Conservation (phyloP, 2,329 filamentous ascomycete species). For the Sporothrix schenckii region DNA sequence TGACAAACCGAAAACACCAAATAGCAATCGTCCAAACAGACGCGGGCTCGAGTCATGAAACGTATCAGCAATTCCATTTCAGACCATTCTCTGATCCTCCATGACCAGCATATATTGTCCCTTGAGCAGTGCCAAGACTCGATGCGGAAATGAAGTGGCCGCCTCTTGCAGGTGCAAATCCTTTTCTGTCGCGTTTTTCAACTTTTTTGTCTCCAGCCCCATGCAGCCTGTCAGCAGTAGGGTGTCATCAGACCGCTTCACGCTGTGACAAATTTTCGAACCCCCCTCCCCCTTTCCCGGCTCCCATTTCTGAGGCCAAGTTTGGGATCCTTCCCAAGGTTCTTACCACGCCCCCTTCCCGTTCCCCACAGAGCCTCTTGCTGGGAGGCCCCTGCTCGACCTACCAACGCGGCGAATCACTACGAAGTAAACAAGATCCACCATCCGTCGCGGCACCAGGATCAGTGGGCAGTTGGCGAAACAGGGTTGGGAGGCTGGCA, state of each 20-base stretch:
- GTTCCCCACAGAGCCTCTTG: not conserved
- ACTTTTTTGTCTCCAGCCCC: conserved; percentile 2
- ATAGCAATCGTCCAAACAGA: too few relatives aligned
- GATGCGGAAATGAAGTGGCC: conserved; percentile 21
- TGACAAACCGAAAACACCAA: too few relatives aligned
- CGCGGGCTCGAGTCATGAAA: too few relatives aligned
- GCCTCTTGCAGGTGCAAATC: conserved; percentile 16
- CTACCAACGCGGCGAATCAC: conserved; percentile 7
- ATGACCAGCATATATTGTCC: not conserved
- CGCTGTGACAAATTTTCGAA: not conserved
- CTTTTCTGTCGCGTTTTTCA: not conserved
- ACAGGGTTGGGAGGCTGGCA: conserved; percentile 4
- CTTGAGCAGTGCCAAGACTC: not conserved
- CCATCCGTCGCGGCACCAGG: not conserved
- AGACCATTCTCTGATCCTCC: too few relatives aligned
- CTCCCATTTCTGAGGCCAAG: not conserved
- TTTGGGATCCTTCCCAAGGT: not conserved
- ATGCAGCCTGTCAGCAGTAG: conserved; percentile 14
- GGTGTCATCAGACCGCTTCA: not conserved
- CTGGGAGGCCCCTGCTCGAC: not conserved
- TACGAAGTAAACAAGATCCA: conserved; percentile 19
- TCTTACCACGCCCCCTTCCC: not conserved
- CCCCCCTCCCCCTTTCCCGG: not conserved
- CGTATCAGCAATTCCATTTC: not conserved
- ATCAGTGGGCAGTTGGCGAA: conserved; percentile 13